Evolutionary conservation across 495 filamentous ascomycete species (phyloP), one percentile per base, ranked within the genome.

Genomic region (Penicillium bialowiezense): DNA sequence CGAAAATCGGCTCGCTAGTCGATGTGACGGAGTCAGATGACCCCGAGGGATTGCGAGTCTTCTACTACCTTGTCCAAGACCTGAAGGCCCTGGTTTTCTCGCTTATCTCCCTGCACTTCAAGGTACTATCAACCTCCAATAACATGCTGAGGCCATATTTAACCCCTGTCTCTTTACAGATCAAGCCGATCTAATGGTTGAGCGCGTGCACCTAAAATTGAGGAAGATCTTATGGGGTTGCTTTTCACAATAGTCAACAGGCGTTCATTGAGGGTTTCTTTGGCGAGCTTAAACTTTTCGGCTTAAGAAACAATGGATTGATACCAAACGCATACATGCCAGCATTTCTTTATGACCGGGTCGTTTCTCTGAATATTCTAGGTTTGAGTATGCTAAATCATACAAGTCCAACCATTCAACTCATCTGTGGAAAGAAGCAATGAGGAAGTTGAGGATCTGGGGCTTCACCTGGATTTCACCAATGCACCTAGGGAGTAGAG

Each of bases 11-110:
- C 45, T 97, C 93, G 12, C 74, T 99, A 36, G 90, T 93, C 58
- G 95, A 99, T 64, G 92, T 99, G 38, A 92, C 89, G 34, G 95
- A 97, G 54, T 97, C 91, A 3, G 85, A 86, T 17, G 95, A 99
- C 64, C 95, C 95, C 8, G 95, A 99, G 68, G 95, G 95, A 26
- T 80, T 99, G 12, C 82, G 95, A 10, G 95, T 99, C n/a, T 99
- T 99, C 68, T 97, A 99, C 76, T 99, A 99, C 62, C 87, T 99
- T 1, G 92, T 97, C 4, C 95, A 97, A 65, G 95, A 99, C 60
- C 75, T 99, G 39, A 97, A 97, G 72, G 93, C 93, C 12, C 81
- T 99, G 21, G 88, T 97, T 2, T 99, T 99, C 70, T 95, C 91
- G 24, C 74, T 99, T 24, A 97, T 97, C 55, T 88, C 89, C 9